Evolutionary conservation across 2,329 filamentous ascomycete species (phyloP).

Genomic region (Aspergillus aculeatinus): DNA sequence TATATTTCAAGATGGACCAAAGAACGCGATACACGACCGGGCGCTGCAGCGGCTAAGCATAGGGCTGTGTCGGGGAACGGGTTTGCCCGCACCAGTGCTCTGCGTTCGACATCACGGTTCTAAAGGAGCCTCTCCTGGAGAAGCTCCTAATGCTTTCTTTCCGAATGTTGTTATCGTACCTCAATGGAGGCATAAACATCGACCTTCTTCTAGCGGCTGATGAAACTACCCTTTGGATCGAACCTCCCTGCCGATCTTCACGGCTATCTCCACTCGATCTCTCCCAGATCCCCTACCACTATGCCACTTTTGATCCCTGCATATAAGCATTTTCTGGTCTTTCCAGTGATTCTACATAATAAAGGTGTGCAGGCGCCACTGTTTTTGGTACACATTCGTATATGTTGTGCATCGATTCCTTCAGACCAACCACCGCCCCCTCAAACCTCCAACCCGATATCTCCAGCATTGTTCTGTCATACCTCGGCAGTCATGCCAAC

Average conservation of each 20-base stretch:
- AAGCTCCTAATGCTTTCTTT: slow-evolving; percentile 8
- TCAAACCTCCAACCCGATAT: not conserved
- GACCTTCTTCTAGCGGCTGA: not conserved
- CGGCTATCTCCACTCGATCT: not conserved
- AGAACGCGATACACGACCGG: slow-evolving; percentile 32
- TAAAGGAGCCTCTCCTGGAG: slow-evolving; percentile 15
- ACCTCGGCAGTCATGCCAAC: slow-evolving; percentile 9
- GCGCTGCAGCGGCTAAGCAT: slow-evolving; percentile 26
- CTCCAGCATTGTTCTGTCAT: slow-evolving; percentile 3
- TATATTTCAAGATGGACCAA: slow-evolving; percentile 33
- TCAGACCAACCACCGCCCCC: slow-evolving; percentile 4
- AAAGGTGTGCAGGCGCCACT: slow-evolving; percentile 26
- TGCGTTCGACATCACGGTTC: slow-evolving; percentile 40
- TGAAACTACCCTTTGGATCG: no score
- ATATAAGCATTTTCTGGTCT: slow-evolving; percentile 22
- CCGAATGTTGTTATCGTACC: not conserved
- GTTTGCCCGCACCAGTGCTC: slow-evolving; percentile 41
- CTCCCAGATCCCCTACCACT: slow-evolving; percentile 2
- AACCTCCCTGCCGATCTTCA: not conserved
- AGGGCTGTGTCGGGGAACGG: slow-evolving; percentile 34
- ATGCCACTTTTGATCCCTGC: slow-evolving; percentile 11
- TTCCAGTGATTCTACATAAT: slow-evolving; percentile 21
- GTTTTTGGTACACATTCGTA: slow-evolving; percentile 23
- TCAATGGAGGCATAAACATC: not conserved
- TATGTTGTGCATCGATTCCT: slow-evolving; percentile 12